These are phyloP conservation scores for Athelia sp. DNA, from an alignment of 1,284 basidiomycete genomes.

Conservation along the genomic window DNA sequence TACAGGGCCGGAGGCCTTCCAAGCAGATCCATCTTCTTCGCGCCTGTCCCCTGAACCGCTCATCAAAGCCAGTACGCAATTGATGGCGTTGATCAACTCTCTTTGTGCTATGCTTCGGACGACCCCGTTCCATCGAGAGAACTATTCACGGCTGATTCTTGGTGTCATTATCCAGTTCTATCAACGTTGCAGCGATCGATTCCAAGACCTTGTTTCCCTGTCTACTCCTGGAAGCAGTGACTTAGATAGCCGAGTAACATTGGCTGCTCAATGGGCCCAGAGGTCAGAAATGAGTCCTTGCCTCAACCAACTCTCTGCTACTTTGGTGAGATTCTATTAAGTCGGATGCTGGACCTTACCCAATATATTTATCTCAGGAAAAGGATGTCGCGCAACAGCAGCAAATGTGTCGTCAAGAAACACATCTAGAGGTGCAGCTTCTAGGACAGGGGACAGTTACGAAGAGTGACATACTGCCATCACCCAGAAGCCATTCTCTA, in stretches of 20 bases:
- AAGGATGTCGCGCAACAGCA: conserved; percentile 34
- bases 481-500: conserved; percentile 70
- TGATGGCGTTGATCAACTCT: conserved; percentile 90
- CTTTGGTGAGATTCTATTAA: conserved; percentile 27
- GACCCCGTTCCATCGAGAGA: conserved; percentile 96
- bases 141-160: conserved; percentile 89
- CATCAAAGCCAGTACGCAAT: conserved; percentile 78
- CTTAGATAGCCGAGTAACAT: conserved; percentile 39
- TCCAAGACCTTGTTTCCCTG: conserved; percentile 67
- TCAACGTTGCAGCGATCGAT: conserved; percentile 87
- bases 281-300: conserved; percentile 72
- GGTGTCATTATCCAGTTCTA: conserved; percentile 98
- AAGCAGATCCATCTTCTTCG: conserved; percentile 64
- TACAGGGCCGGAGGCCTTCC: conserved; percentile 79
- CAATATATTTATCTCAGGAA: conserved; percentile 26
- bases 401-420: conserved; percentile 72
- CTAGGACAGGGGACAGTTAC: conserved; percentile 48
- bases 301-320: conserved; percentile 56
- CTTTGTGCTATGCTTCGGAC: conserved; percentile 89
- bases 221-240: conserved; percentile 29
- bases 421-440: conserved; percentile 66
- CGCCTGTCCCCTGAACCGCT: conserved; percentile 67
- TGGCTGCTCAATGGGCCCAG: conserved; percentile 89
- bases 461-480: conserved; percentile 71
- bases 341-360: conserved; percentile 2